These are phyloP conservation scores for Fusarium sp. DNA, from an alignment of 2,329 filamentous ascomycete genomes.

Conservation along the genomic window DNA sequence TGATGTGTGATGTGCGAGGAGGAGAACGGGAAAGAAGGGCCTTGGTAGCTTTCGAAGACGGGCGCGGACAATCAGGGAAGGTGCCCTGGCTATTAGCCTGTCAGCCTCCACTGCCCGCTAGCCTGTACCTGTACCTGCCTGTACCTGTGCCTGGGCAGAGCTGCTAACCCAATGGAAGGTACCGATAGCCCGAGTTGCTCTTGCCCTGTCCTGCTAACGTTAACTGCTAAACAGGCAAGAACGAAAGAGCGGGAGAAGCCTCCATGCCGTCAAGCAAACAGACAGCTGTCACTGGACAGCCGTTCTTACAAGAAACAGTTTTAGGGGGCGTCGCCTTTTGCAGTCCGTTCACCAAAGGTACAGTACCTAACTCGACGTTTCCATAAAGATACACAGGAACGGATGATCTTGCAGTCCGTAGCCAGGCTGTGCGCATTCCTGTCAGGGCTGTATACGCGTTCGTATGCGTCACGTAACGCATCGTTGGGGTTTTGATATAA, in stretches of 20 bases:
- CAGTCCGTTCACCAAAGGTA: neutral
- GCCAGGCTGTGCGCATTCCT: slow-evolving; percentile 32
- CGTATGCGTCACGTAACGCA: slow-evolving; percentile 22
- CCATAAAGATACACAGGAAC: slow-evolving; percentile 1
- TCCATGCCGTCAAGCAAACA: slow-evolving; percentile 8
- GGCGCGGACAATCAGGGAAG: slow-evolving; percentile 13
- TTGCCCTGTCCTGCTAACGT: slow-evolving; percentile 12
- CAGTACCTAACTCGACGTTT: slow-evolving; percentile 5
- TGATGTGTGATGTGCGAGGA: slow-evolving; percentile 28
- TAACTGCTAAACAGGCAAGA: slow-evolving; percentile 18
- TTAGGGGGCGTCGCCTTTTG: neutral
- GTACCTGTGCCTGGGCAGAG: slow-evolving; percentile 2
- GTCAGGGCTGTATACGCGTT: slow-evolving; percentile 38
- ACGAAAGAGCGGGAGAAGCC: slow-evolving; percentile 17
- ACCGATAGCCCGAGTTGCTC: neutral
- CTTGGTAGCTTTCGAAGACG: slow-evolving; percentile 13
- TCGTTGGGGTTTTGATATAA: neutral
- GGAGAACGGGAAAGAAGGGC: slow-evolving; percentile 36
- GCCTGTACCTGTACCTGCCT: slow-evolving; percentile 3
- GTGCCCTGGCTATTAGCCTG: slow-evolving; percentile 10
- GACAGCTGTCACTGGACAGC: slow-evolving; percentile 8
- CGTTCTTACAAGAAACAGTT: slow-evolving; percentile 3
- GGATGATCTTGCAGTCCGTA: neutral
- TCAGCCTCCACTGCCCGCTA: slow-evolving; percentile 3
- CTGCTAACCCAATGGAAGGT: slow-evolving; percentile 2